Evolutionary conservation across 1,139 yeast species (phyloP), one percentile per base, ranked within the genome.

Genomic region (Suhomyces ambrosiae): DNA sequence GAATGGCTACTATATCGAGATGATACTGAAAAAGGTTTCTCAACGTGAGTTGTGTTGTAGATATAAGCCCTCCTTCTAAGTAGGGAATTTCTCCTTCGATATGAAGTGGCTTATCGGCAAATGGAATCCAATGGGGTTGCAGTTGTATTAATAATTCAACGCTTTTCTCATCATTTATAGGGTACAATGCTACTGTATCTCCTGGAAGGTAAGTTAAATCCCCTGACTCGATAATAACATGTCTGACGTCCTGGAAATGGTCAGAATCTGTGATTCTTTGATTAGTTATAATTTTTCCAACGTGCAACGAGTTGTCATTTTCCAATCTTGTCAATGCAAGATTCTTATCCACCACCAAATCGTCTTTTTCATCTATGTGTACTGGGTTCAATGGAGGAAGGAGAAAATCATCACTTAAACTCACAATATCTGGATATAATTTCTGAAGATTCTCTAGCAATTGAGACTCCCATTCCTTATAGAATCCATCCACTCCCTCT

Each of bases 231-330:
- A 89, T 64, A 0, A 62, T 58, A 11, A 90, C 58, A 41, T 77
- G 80, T 27, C 96, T 71, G 1, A 92, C 95, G 54, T 94, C 98
- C 59, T 92, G 97, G 61, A 87, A 89, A 63, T 94, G 97, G 38
- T 79, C 82, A 0, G 49, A 42, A 0, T 77, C 60, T 0, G 97
- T 90, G 10, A 90, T 63, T 40, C 96, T 63, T 1, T 60, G 48
- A 53, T 87, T 87, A 3, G 46, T 36, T 0, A 49, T 38, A 9
- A 86, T 68, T 6, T 48, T 62, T 0, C 84, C 92, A 9, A 45
- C 12, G 13, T 30, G 24, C 40, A 56, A 37, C 10, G 33, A 32
- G 37, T 19, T 29, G 22, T 32, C 39, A 5, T 28, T 19, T 15
- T 23, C n/a, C 8, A 27, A 11, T 12, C 47, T 31, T 6, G 40